phyloP scores from a whole-genome alignment of 2,329 filamentous ascomycete genomes.

The Orbilia ellipsospora region DNA sequence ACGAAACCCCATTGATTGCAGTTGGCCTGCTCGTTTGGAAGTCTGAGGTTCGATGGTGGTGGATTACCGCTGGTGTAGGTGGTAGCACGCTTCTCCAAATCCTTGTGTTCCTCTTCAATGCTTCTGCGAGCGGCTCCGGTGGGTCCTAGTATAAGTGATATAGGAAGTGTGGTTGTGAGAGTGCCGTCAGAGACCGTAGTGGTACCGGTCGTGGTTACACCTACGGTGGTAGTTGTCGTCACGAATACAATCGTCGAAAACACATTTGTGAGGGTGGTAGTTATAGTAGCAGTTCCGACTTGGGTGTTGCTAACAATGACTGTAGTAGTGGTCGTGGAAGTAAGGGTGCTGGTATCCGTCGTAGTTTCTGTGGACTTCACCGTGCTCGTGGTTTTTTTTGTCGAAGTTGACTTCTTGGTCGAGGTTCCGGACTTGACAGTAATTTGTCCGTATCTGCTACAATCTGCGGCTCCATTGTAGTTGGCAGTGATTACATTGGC shows the following conservation, averaged over 20 bases:
- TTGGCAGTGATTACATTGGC: constrained; percentile 14
- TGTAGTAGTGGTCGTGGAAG: not conserved
- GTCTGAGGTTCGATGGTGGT: not conserved
- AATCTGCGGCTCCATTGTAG: constrained; percentile 25
- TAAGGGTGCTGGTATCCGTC: constrained; percentile 3
- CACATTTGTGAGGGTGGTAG: too few species aligned
- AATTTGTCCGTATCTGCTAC: constrained; percentile 15
- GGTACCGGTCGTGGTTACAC: too few species aligned
- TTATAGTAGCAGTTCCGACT: not conserved
- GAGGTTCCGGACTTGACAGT: constrained; percentile 23
- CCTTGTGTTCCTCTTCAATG: too few species aligned
- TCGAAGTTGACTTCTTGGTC: constrained; percentile 17
- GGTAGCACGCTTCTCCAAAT: too few species aligned
- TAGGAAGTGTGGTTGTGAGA: too few species aligned
- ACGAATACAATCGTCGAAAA: too few species aligned
- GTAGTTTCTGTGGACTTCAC: constrained; percentile 6
- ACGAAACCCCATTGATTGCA: constrained; percentile 32
- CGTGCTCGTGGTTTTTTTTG: constrained; percentile 14
- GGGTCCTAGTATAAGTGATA: too few species aligned
- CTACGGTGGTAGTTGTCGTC: too few species aligned
- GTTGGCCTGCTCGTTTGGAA: constrained; percentile 11
- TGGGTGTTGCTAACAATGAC: not conserved
- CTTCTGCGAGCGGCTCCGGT: too few species aligned
- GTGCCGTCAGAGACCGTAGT: too few species aligned
- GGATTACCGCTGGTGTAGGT: too few species aligned